Percentiles rank a stretch among this genome's conserved stretches.
phyloP scores from a whole-genome alignment of 495 filamentous ascomycete species.

The Penicillium tannophilum region DNA sequence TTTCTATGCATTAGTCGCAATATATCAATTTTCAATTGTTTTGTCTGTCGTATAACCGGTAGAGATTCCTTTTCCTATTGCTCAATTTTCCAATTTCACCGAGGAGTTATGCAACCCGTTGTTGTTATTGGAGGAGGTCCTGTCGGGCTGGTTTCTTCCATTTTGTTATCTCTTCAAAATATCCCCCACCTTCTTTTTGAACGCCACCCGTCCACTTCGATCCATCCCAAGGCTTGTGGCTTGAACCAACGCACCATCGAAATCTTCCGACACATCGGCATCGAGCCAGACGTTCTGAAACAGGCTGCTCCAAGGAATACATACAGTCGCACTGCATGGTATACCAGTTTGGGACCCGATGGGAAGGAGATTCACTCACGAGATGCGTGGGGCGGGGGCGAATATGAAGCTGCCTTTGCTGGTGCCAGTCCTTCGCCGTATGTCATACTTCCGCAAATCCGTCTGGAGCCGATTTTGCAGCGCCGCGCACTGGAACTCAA shows the following conservation, averaged over 20 bases:
- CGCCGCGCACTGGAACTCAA: conserved; percentile 18
- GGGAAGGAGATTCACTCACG: conserved; percentile 16
- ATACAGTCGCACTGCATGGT: conserved; percentile 19
- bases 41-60: too few relatives aligned
- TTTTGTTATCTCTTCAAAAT: conserved; percentile 25
- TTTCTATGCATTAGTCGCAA: too few relatives aligned
- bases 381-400: conserved; percentile 24
- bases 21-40: too few relatives aligned
- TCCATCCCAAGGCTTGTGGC: conserved; percentile 32
- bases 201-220: conserved; percentile 24
- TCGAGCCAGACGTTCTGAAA: conserved; percentile 11
- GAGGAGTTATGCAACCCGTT: conserved; percentile 1
- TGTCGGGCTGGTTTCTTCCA: conserved; percentile 25
- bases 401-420: conserved; percentile 16
- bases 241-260: conserved; percentile 31
- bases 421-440: conserved; percentile 17
- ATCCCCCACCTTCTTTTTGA: conserved; percentile 26
- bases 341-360: conserved; percentile 12
- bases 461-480: conserved; percentile 23
- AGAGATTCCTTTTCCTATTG: too few relatives aligned
- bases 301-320: conserved; percentile 17
- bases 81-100: too few relatives aligned
- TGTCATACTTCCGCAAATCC: conserved; percentile 20
- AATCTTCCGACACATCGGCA: conserved; percentile 24
- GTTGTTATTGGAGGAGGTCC: conserved; percentile 32